Evolutionary conservation across 495 filamentous ascomycete species (phyloP), one percentile per base, ranked within the genome.

Genomic region (Daldinia grandis): DNA sequence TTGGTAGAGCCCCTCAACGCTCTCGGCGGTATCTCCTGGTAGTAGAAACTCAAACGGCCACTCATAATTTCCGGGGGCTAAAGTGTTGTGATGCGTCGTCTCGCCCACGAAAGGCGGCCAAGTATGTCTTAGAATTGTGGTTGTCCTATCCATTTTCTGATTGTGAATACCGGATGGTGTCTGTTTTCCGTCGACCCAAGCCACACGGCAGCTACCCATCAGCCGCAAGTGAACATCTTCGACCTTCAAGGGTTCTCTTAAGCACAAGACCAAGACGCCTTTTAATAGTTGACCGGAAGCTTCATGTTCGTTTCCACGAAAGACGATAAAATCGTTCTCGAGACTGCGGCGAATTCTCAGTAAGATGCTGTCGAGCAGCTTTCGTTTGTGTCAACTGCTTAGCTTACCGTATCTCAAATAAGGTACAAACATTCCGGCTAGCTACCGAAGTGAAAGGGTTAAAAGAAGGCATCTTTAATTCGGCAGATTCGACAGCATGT

Each of bases 31-130:
- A 59, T 88, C 84, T 27, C 93, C 93, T 15, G 92, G 87, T 14
- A 98, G 81, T 55, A 90, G 81, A 64, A 93, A 80, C 71, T 95
- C 89, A 78, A 98, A 98, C 0, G 91, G 91, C 81, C 91, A 98
- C 77, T 97, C 94, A 77, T 98, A 94, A 75, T 95, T 93, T 54
- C 92, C 93, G 4, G 91, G 84, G 5, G 85, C 82, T 31, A 97
- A 79, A 8, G 86, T 86, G 71, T 89, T 87, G 31, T 90, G 81
- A 69, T 74, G 81, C 1, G 74, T 79, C 19, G 78, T 76, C 54
- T 78, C 80, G 51, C 82, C 85, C 1, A 79, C 81, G 66, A 87
- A 87, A 3, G 83, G 80, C 8, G 74, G 38, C 84, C 84, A 88
- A 64, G 68, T 74, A 69, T 86, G 81, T 30, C 73, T 80, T 62